These are phyloP conservation scores for Penicillium goetzii DNA, from an alignment of 495 filamentous ascomycete genomes.

Conservation along the genomic window DNA sequence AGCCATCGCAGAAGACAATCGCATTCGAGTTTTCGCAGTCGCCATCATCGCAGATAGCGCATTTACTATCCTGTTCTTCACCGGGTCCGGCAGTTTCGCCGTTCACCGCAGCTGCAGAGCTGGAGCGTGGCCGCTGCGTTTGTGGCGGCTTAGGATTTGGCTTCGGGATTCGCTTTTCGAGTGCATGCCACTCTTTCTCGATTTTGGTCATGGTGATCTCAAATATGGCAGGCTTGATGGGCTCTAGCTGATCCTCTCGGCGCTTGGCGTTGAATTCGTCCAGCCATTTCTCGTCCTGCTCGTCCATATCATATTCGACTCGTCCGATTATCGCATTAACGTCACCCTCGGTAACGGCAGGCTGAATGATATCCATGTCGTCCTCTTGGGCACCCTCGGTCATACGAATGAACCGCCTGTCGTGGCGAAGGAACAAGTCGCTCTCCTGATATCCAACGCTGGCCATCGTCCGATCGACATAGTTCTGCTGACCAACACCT, in stretches of 20 bases:
- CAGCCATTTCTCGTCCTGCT: constrained; percentile 97
- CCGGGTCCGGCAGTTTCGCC: constrained; percentile 79
- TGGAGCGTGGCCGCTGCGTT: constrained; percentile 85
- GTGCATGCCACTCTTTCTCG: constrained; percentile 95
- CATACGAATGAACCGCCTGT: constrained; percentile 75
- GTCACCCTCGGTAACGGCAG: constrained; percentile 64
- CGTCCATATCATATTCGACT: constrained; percentile 99
- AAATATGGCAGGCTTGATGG: constrained; percentile 89
- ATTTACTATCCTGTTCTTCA: constrained; percentile 96
- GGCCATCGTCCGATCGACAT: constrained; percentile 90
- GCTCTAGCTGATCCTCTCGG: constrained; percentile 68
- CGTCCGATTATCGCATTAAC: constrained; percentile 64
- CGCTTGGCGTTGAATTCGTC: constrained; percentile 79
- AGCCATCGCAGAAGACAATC: constrained; percentile 98
- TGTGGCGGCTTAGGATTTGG: constrained; percentile 94
- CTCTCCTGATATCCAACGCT: constrained; percentile 94
- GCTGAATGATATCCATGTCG: constrained; percentile 69
- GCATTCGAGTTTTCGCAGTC: constrained; percentile 99
- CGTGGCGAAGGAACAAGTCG: constrained; percentile 79
- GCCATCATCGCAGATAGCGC: constrained; percentile 96
- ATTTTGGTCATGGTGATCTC: constrained; percentile 98
- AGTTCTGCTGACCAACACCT: constrained; percentile 62
- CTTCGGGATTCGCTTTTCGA: constrained; percentile 96
- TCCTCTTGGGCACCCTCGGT: constrained; percentile 80
- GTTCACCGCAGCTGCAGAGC: constrained; percentile 89